Conservation (phyloP, 148 eudicot genomes). For the Vaccinium vitisidaea region DNA sequence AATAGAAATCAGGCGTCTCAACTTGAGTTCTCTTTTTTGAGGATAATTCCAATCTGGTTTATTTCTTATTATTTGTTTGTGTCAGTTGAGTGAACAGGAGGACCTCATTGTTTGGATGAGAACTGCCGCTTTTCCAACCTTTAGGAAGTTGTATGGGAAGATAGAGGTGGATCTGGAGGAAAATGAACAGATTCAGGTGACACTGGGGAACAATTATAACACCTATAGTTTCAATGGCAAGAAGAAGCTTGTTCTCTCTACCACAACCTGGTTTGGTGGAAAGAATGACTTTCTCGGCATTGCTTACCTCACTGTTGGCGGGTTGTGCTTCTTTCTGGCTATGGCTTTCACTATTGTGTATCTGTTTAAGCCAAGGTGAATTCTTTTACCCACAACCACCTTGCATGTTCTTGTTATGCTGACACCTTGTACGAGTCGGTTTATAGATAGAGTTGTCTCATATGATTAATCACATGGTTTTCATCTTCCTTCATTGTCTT, state of each 20-base stretch:
- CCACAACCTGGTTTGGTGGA: slow-evolving; percentile 96
- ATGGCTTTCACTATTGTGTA: slow-evolving; percentile 68
- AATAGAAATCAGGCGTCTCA: neutral
- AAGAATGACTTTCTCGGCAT: slow-evolving; percentile 90
- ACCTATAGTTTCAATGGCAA: slow-evolving; percentile 91
- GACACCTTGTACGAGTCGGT: neutral
- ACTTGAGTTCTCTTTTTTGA: neutral
- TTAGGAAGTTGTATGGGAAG: slow-evolving; percentile 83
- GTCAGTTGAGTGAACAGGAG: slow-evolving; percentile 81
- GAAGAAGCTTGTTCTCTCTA: slow-evolving; percentile 88
- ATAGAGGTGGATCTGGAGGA: slow-evolving; percentile 63
- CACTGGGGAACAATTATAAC: slow-evolving; percentile 61
- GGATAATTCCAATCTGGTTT: neutral
- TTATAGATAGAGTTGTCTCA: neutral
- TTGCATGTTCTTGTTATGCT: neutral
- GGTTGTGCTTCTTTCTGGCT: slow-evolving; percentile 77
- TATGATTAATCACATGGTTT: neutral
- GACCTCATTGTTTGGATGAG: slow-evolving; percentile 98
- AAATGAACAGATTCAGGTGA: slow-evolving; percentile 47
- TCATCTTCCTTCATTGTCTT: neutral
- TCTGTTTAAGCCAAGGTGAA: slow-evolving; percentile 76
- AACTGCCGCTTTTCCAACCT: slow-evolving; percentile 92
- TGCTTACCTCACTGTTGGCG: slow-evolving; percentile 87
- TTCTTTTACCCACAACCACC: neutral
- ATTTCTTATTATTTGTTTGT: neutral